phyloP scores from a whole-genome alignment of 139 green algal genomes.

The Coelastrella sp. region DNA sequence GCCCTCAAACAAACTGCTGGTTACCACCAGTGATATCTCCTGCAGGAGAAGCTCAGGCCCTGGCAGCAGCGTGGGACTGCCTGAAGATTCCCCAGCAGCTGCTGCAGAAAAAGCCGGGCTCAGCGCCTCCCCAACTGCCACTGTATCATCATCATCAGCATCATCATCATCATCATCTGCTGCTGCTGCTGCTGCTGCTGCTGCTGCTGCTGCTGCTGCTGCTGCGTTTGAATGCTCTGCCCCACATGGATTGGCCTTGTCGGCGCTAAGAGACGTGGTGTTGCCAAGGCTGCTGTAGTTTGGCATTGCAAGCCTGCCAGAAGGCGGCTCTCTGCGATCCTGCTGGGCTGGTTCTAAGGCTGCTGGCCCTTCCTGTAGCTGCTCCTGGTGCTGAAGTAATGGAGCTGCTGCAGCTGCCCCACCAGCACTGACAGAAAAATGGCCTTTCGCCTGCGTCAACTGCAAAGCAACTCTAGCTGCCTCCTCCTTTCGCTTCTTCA shows the following conservation, averaged over 20 bases:
- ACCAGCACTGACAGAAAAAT: not conserved
- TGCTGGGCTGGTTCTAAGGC: not conserved
- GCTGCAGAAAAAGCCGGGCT: not conserved
- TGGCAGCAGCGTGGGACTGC: not conserved
- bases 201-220: not conserved
- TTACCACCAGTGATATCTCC: conserved; percentile 33
- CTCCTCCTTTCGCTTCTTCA: not conserved
- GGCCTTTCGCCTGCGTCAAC: not conserved
- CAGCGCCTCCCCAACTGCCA: not conserved
- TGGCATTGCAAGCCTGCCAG: not conserved
- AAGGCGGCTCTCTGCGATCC: not conserved
- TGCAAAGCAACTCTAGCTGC: not conserved
- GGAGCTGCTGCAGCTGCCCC: conserved; percentile 21
- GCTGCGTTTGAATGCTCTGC: not conserved
- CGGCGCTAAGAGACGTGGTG: too few species aligned
- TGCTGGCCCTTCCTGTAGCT: not conserved
- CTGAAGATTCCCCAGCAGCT: too few species aligned
- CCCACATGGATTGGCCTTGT: too few species aligned
- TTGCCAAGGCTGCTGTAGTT: not conserved
- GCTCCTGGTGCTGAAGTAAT: conserved; percentile 33
- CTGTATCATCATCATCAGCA: not conserved
- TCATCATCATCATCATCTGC: too few species aligned
- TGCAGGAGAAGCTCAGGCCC: not conserved
- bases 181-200: not conserved
- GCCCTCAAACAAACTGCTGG: conserved; percentile 19